Conservation (phyloP, 768 basidiomycete genomes). For the Lactifluus rugatus region DNA sequence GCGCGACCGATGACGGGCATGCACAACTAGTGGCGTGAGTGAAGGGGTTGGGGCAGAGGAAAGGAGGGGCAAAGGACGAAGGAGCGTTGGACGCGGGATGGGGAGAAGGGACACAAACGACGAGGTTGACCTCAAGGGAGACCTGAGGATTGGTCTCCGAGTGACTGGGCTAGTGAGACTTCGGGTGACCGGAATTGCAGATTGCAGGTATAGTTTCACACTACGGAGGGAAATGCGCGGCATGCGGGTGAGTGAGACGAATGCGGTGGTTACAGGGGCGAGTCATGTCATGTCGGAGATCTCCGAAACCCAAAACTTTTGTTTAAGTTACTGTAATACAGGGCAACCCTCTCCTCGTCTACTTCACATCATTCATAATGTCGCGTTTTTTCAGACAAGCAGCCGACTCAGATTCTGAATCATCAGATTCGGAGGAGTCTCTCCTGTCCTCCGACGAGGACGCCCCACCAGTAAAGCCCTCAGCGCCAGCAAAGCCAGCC, state of each 20-base stretch:
- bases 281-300: slow-evolving; percentile 5
- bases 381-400: slow-evolving; percentile 86
- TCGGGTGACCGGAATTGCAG: not conserved
- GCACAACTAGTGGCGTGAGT: slow-evolving; percentile 26
- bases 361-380: slow-evolving; percentile 34
- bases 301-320: slow-evolving; percentile 20
- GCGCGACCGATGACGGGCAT: slow-evolving; percentile 54
- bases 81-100: slow-evolving; percentile 3
- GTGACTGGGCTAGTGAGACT: not conserved
- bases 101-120: slow-evolving; percentile 4
- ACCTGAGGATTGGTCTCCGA: not conserved
- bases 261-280: not conserved
- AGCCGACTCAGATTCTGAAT: slow-evolving; percentile 75
- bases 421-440: slow-evolving; percentile 62
- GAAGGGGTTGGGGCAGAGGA: not conserved
- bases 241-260: not conserved
- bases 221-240: slow-evolving; percentile 1
- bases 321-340: no score
- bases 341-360: not conserved
- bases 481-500: slow-evolving; percentile 40
- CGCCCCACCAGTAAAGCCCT: slow-evolving; percentile 37
- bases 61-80: not conserved
- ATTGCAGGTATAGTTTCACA: not conserved
- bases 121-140: not conserved
- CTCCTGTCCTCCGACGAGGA: slow-evolving; percentile 66